phyloP scores from a whole-genome alignment of 164 flowering plant genomes.

The Pachysandra terminalis region DNA sequence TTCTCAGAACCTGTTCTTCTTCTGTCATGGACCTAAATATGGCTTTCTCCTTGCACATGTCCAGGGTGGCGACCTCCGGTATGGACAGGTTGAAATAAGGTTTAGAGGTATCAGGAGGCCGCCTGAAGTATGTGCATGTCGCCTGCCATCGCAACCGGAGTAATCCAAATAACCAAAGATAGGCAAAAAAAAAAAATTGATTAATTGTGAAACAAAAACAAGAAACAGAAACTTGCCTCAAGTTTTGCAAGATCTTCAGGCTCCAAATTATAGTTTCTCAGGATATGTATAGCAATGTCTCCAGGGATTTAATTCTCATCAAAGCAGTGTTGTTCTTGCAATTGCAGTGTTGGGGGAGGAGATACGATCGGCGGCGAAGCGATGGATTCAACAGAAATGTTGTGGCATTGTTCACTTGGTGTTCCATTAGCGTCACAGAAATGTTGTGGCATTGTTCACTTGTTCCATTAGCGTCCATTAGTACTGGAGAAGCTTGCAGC shows the following conservation, averaged over 20 bases:
- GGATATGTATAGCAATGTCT: conserved; percentile 93
- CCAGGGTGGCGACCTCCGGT: conserved; percentile 91
- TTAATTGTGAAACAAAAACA: too few species aligned
- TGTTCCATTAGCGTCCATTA: conserved; percentile 99
- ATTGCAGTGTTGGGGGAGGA: too few species aligned
- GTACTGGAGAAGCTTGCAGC: conserved; percentile 75
- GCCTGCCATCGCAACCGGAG: conserved; percentile 53
- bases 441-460: too few species aligned
- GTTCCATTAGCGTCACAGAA: conserved; percentile 78
- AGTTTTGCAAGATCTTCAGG: conserved; percentile 91
- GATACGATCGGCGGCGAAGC: conserved; percentile 47
- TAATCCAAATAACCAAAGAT: too few species aligned
- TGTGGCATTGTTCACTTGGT: conserved; percentile 58
- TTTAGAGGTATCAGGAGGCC: too few species aligned
- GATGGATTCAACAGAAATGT: conserved; percentile 70
- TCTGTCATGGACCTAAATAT: conserved; percentile 72
- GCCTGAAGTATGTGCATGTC: conserved; percentile 82
- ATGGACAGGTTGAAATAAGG: too few species aligned
- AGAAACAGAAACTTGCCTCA: conserved; percentile 80
- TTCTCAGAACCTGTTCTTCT: conserved; percentile 80
- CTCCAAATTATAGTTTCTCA: conserved; percentile 75
- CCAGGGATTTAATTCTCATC: conserved; percentile 79
- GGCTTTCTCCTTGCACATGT: conserved; percentile 91
- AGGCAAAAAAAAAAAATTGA: conserved; percentile 69
- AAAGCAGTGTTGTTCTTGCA: conserved; percentile 74